Conservation (phyloP, 2,329 filamentous ascomycete genomes). For the Aurifilum marmelostoma region DNA sequence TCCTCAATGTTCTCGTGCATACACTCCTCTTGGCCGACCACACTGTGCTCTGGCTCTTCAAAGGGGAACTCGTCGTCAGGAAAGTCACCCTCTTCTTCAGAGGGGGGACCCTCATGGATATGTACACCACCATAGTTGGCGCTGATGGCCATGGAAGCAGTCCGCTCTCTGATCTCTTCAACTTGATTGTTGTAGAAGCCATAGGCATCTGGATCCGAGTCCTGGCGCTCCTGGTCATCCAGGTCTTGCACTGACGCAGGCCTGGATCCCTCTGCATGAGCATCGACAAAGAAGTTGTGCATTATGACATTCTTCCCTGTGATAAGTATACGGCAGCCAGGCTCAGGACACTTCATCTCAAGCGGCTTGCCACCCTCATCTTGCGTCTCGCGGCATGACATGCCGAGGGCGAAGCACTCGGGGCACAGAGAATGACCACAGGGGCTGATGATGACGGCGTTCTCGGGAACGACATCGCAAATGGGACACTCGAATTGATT, state of each 20-base stretch:
- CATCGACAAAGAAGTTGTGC: slow-evolving; percentile 15
- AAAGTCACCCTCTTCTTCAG: neutral
- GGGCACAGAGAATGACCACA: slow-evolving; percentile 39
- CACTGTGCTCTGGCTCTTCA: neutral
- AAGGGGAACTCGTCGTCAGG: neutral
- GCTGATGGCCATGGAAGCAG: neutral
- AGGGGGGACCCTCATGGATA: neutral
- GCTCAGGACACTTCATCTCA: slow-evolving; percentile 2
- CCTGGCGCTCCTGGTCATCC: neutral
- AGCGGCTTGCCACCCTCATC: neutral
- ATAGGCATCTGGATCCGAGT: neutral
- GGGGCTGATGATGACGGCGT: slow-evolving; percentile 36
- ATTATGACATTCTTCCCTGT: slow-evolving; percentile 17
- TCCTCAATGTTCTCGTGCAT: neutral
- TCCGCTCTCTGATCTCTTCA: neutral
- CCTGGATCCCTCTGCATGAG: neutral
- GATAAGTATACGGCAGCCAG: neutral
- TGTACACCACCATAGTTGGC: neutral
- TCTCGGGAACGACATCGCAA: slow-evolving; percentile 14
- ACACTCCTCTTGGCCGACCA: too few species aligned
- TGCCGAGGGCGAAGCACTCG: slow-evolving; percentile 35
- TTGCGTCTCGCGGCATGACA: slow-evolving; percentile 9
- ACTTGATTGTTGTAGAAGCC: neutral
- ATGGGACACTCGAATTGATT: slow-evolving; percentile 2
- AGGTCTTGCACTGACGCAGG: neutral